Conservation (phyloP, 2,329 filamentous ascomycete species). For the Capronia epimyces region DNA sequence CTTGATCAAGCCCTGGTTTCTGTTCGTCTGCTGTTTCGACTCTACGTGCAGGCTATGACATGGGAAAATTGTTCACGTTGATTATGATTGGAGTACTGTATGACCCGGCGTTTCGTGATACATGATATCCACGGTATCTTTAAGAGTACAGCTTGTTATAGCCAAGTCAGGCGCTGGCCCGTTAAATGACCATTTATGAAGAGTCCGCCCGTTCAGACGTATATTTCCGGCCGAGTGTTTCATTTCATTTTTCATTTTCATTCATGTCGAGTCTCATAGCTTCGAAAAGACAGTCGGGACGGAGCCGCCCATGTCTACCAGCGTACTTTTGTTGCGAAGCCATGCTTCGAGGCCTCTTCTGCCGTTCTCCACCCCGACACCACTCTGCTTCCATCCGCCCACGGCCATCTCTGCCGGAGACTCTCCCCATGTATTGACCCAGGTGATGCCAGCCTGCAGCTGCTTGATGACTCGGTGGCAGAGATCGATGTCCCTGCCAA, state of each 20-base stretch:
- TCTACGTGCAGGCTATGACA: not conserved
- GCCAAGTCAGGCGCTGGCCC: too few species aligned
- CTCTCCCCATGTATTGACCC: conserved; percentile 94
- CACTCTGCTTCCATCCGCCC: conserved; percentile 87
- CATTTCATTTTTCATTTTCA: not conserved
- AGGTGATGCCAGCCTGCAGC: conserved; percentile 79
- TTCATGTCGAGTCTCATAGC: conserved; percentile 39
- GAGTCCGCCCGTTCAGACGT: not conserved
- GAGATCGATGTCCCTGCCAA: conserved; percentile 66
- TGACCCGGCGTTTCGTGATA: not conserved
- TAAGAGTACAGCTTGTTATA: not conserved
- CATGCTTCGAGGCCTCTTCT: conserved; percentile 72
- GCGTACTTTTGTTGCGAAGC: conserved; percentile 79
- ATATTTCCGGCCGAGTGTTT: not conserved
- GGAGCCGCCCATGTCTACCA: conserved; percentile 71
- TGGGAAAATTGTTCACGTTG: not conserved
- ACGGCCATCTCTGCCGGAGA: conserved; percentile 87
- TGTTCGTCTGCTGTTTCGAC: not conserved
- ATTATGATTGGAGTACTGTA: not conserved
- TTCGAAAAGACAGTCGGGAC: conserved; percentile 71
- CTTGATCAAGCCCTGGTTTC: not conserved
- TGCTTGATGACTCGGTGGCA: conserved; percentile 67
- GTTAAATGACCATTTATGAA: too few species aligned
- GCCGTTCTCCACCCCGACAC: conserved; percentile 82
- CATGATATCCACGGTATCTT: not conserved